These are phyloP conservation scores for Talaromyces ruber DNA, from an alignment of 495 filamentous ascomycete genomes.

Conservation along the genomic window DNA sequence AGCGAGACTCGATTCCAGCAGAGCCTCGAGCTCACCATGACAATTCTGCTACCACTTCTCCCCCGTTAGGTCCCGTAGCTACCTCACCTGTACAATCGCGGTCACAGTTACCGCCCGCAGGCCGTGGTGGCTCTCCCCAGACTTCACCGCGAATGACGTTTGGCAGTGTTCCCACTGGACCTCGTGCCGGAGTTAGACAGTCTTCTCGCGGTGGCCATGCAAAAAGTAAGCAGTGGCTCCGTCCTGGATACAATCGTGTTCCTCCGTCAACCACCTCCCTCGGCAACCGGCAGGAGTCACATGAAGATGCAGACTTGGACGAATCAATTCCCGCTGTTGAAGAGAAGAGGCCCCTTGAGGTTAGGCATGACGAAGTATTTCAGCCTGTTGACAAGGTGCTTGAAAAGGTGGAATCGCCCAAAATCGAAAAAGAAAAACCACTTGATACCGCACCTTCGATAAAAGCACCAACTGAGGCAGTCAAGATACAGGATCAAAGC, in stretches of 20 bases:
- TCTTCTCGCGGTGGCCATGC: slow-evolving; percentile 28
- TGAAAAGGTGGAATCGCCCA: not conserved
- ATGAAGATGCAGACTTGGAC: slow-evolving; percentile 30
- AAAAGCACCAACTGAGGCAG: slow-evolving; percentile 8
- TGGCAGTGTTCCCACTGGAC: slow-evolving; percentile 49
- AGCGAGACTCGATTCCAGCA: slow-evolving; percentile 15
- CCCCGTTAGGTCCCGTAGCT: slow-evolving; percentile 7
- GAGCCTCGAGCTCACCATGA: slow-evolving; percentile 16
- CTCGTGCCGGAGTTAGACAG: slow-evolving; percentile 41
- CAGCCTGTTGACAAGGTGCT: not conserved
- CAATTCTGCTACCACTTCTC: not conserved
- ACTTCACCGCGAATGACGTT: slow-evolving; percentile 42
- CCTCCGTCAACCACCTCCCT: slow-evolving; percentile 18
- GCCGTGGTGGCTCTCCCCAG: slow-evolving; percentile 26
- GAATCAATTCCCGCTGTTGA: slow-evolving; percentile 13
- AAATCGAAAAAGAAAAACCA: not conserved
- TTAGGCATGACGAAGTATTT: not conserved
- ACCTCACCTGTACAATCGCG: slow-evolving; percentile 19
- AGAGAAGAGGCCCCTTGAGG: slow-evolving; percentile 6
- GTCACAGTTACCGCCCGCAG: slow-evolving; percentile 20
- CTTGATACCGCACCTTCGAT: not conserved
- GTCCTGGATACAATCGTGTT: slow-evolving; percentile 33
- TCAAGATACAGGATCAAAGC: not conserved
- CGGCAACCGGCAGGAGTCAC: slow-evolving; percentile 26
- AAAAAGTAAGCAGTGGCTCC: slow-evolving; percentile 54